Evolutionary conservation across 495 filamentous ascomycete species (phyloP), one percentile per base, ranked within the genome.

Genomic region (Ascodesmis nigricans): DNA sequence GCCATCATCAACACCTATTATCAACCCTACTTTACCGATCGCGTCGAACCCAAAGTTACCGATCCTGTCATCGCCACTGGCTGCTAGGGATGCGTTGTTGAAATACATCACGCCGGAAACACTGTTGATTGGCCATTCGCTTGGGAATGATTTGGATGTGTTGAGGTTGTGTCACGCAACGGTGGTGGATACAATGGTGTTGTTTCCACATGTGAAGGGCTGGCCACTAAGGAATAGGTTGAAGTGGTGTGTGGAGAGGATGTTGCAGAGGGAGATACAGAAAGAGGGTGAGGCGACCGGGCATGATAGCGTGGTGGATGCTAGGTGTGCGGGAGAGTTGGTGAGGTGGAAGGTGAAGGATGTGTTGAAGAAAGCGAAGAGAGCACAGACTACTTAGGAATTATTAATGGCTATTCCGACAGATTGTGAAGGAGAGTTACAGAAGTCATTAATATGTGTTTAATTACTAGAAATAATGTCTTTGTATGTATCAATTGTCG

Each of bases 121-220:
- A 0, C 79, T 79, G 0, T 55, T 97, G 3, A 75, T 95, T 26
- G 87, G 87, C 14, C 87, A 97, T 54, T 83, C 78, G 4, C 69
- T 95, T 6, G 87, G 95, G 47, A 97, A 97, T 49, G 87, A 97
- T 48, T 63, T 97, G 15, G 87, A 87, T 49, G 65, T 70, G 9
- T 58, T 71, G 29, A 71, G 87, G 8, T 62, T 97, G 27, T 71
- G 90, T 29, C 87, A 97, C 46, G 75, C 73, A 0, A 73, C 65
- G 1, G 63, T 93, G 29, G 64, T 95, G 43, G 87, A 99, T 55
- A 91, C 82, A 1, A 67, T 77, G 15, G 55, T 93, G 0, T 65
- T 92, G 0, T 97, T 67, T 50, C 82, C 82, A 0, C 76, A 87
- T 43, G 66, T 56, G 13, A 57, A 58, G 2, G 78, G 80, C 9